A percentile compares a stretch with the other conserved stretches of the same genome.
phyloP scores from a whole-genome alignment of 2,329 filamentous ascomycete species.

The Arthrobotrys conoides region DNA sequence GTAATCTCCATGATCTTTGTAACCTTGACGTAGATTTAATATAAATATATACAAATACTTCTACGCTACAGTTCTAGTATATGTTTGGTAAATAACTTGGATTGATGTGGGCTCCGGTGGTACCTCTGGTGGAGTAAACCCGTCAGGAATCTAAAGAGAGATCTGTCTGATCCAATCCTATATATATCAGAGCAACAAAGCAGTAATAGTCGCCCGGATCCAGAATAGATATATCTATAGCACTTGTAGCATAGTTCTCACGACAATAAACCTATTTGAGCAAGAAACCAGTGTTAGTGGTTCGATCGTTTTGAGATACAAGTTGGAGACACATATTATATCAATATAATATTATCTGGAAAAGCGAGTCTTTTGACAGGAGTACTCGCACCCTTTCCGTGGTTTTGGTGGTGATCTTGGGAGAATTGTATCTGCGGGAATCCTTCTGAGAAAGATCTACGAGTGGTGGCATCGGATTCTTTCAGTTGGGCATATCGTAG shows the following conservation, averaged over 20 bases:
- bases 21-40: neutral
- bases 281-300: neutral
- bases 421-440: neutral
- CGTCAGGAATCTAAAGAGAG: neutral
- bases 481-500: no score
- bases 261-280: neutral
- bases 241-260: neutral
- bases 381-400: neutral
- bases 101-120: neutral
- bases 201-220: neutral
- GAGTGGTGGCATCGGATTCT: no score
- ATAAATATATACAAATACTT: neutral
- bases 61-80: neutral
- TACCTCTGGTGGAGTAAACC: neutral
- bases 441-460: neutral
- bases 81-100: neutral
- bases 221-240: neutral
- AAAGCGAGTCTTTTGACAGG: no score
- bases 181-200: neutral
- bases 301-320: no score
- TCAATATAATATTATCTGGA: no score
- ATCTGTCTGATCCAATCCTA: no score
- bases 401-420: neutral
- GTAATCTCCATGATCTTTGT: neutral
- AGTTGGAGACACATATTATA: no score